Evolutionary conservation across 2,329 filamentous ascomycete genomes (phyloP).

Genomic region (Fusarium newnesense): DNA sequence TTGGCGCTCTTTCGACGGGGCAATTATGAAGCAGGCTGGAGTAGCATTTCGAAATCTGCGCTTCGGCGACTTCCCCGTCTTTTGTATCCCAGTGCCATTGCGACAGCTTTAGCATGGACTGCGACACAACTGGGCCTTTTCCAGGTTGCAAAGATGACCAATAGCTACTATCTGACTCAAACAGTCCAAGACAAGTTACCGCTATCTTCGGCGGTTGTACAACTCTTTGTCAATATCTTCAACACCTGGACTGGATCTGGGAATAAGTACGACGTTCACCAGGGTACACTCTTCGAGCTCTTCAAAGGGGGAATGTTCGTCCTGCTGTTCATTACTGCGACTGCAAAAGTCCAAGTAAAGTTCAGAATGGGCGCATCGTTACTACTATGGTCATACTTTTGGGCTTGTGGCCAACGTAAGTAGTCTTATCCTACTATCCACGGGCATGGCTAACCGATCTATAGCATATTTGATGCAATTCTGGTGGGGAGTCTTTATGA

Average conservation of each 20-base stretch:
- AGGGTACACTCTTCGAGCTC: neutral
- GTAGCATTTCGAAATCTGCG: neutral
- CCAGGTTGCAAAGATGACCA: neutral
- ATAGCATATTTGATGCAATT: neutral
- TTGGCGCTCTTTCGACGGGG: neutral
- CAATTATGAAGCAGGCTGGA: neutral
- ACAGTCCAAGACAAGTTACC: neutral
- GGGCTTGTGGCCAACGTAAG: neutral
- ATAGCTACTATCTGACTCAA: neutral
- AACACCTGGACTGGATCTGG: neutral
- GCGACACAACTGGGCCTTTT: neutral
- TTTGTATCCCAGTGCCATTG: neutral
- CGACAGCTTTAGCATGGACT: neutral
- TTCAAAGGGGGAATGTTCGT: neutral
- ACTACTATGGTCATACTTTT: neutral
- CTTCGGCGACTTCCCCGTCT: neutral
- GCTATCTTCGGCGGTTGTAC: too few species aligned
- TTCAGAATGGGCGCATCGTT: neutral
- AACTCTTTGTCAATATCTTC: neutral
- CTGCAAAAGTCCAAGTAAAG: neutral
- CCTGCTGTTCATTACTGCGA: neutral
- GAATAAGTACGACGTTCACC: neutral
- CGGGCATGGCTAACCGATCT: neutral
- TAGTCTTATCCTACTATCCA: fast-evolving
- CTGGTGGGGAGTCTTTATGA: neutral